Evolutionary conservation across 495 filamentous ascomycete species (phyloP).

Genomic region (Penicillium lagena): DNA sequence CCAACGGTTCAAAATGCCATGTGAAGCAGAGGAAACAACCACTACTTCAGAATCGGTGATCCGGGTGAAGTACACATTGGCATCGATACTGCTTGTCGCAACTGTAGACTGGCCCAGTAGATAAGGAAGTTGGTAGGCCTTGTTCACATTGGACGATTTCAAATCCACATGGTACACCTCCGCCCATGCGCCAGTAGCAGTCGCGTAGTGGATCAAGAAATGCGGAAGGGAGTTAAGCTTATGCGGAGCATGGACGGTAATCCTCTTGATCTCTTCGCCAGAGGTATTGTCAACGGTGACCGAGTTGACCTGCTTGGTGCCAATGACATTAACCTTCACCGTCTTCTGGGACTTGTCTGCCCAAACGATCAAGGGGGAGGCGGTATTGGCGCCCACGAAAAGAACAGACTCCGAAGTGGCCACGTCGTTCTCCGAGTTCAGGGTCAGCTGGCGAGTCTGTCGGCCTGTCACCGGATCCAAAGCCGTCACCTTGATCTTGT

Average conservation of each 20-base stretch:
- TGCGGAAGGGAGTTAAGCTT: conserved; percentile 63
- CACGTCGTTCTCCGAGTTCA: conserved; percentile 71
- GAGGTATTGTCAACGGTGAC: conserved; percentile 44
- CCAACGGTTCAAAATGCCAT: conserved; percentile 71
- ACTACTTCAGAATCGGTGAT: conserved; percentile 64
- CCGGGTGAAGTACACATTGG: conserved; percentile 84
- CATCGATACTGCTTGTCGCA: conserved; percentile 66
- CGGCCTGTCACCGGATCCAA: conserved; percentile 66
- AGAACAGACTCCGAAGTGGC: conserved; percentile 59
- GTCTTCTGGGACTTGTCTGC: conserved; percentile 60
- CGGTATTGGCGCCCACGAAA: conserved; percentile 78
- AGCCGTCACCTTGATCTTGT: conserved; percentile 66
- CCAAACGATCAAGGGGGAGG: conserved; percentile 77
- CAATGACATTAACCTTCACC: conserved; percentile 75
- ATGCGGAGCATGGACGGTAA: conserved; percentile 68
- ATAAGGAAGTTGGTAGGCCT: conserved; percentile 70
- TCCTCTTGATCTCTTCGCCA: conserved; percentile 54
- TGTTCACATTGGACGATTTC: conserved; percentile 54
- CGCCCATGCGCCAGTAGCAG: conserved; percentile 63
- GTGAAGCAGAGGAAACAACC: conserved; percentile 69
- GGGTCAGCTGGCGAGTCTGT: conserved; percentile 54
- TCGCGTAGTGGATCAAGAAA: conserved; percentile 80
- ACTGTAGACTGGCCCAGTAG: conserved; percentile 65
- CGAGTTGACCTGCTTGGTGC: conserved; percentile 54
- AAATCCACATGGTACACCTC: conserved; percentile 81